Conservation (phyloP, 441 rosid species). For the Melianthus villosus region DNA sequence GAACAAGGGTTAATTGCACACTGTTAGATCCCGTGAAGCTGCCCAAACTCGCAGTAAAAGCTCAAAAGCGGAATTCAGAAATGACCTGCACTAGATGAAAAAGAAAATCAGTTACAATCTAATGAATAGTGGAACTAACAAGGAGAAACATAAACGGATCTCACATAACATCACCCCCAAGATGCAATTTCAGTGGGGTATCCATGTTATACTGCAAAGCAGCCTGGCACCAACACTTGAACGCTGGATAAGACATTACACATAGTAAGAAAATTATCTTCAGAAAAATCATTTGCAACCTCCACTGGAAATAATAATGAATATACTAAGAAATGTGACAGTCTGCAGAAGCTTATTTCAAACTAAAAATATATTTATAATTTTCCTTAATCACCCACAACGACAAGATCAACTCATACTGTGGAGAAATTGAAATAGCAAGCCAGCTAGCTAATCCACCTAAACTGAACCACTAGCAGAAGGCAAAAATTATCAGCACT, state of each 20-base stretch:
- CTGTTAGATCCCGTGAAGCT: conserved; percentile 83
- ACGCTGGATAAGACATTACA: conserved; percentile 38
- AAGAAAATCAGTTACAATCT: conserved; percentile 10
- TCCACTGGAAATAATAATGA: no score
- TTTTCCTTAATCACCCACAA: no score
- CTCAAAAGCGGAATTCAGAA: conserved; percentile 87
- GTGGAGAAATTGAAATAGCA: no score
- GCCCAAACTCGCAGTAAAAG: conserved; percentile 90
- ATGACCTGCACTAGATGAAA: conserved; percentile 50
- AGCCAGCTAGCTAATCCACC: no score
- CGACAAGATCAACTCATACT: no score
- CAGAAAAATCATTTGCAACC: no score
- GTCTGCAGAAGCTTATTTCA: no score
- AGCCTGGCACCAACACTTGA: conserved; percentile 97
- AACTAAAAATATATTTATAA: no score
- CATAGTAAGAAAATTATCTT: conserved; percentile 2
- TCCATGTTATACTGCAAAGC: conserved; percentile 54
- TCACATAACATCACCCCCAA: conserved; percentile 86
- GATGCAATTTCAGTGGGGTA: conserved; percentile 42
- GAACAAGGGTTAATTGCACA: conserved; percentile 13
- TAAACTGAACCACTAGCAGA: no score
- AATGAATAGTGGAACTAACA: conserved; percentile 10
- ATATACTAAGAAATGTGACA: no score
- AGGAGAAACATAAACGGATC: conserved; percentile 18
- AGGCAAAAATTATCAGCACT: no score